These are phyloP conservation scores for Murraya koenigii DNA, from an alignment of 345 rosid genomes.

Conservation along the genomic window DNA sequence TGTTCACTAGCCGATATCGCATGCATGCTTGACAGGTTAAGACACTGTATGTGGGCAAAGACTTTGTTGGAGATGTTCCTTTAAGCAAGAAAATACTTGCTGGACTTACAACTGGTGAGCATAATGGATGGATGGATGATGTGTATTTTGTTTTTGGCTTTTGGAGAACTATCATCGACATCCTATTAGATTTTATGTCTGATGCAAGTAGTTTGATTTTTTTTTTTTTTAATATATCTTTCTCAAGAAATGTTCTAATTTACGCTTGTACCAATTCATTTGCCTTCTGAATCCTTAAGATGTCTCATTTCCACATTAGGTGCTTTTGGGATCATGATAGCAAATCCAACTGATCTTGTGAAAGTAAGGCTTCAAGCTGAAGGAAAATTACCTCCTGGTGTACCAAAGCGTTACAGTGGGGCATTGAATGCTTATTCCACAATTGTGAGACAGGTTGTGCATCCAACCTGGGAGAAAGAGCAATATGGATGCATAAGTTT, in stretches of 20 bases:
- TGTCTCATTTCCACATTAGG: conserved; percentile 46
- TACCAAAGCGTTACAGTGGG: conserved; percentile 91
- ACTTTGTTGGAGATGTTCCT: conserved; percentile 92
- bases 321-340: conserved; percentile 76
- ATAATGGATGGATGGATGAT: background rate
- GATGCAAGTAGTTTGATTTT: background rate
- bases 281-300: background rate
- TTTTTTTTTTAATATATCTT: background rate
- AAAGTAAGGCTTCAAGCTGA: conserved; percentile 99
- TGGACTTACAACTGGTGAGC: conserved; percentile 94
- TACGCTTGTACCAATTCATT: background rate
- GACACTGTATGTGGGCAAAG: conserved; percentile 75
- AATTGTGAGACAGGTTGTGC: conserved; percentile 78
- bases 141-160: background rate
- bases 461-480: conserved; percentile 15
- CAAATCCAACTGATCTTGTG: conserved; percentile 99
- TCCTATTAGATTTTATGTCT: background rate
- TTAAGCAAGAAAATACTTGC: conserved; percentile 94
- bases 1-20: conserved; percentile 12
- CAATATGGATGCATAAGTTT: conserved; percentile 6
- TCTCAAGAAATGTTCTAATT: background rate
- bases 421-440: conserved; percentile 93
- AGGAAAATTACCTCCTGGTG: conserved; percentile 93
- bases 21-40: conserved; percentile 56
- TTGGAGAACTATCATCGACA: background rate